These are phyloP conservation scores for Chrysosporium keratinophilum DNA, from an alignment of 2,329 filamentous ascomycete genomes.

Conservation along the genomic window DNA sequence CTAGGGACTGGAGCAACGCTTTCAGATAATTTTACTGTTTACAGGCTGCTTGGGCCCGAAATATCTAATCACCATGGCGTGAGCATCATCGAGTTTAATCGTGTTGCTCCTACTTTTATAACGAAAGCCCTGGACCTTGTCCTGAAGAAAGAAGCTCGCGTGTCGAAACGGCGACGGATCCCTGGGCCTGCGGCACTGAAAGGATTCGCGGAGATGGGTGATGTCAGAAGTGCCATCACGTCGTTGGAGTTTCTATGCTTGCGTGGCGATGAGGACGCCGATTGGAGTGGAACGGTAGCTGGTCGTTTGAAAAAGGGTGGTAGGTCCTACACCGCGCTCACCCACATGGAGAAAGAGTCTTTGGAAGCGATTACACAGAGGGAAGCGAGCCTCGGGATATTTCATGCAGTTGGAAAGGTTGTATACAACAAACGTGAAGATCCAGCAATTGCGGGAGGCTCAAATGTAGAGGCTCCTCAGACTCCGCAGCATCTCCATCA, in stretches of 20 bases:
- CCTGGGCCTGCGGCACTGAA: conserved; percentile 72
- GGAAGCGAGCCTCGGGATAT: conserved; percentile 83
- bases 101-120: conserved; percentile 75
- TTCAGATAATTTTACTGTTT: conserved; percentile 84
- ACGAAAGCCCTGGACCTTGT: conserved; percentile 73
- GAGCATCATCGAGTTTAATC: conserved; percentile 80
- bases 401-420: conserved; percentile 91
- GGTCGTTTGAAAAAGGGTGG: conserved; percentile 55
- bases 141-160: conserved; percentile 72
- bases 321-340: conserved; percentile 44
- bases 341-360: conserved; percentile 66
- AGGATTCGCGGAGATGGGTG: conserved; percentile 72
- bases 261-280: conserved; percentile 61
- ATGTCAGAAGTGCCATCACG: conserved; percentile 85
- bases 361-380: conserved; percentile 73
- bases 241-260: conserved; percentile 87
- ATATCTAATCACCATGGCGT: conserved; percentile 72
- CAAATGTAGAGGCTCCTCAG: conserved; percentile 38
- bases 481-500: conserved; percentile 52
- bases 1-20: conserved; percentile 74
- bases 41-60: conserved; percentile 77
- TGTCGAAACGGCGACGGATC: conserved; percentile 62
- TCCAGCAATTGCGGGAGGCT: conserved; percentile 25
- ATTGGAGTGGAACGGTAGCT: conserved; percentile 64
- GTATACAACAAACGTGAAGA: conserved; percentile 88